These are phyloP conservation scores for Epichloe bromicola DNA, from an alignment of 2,329 filamentous ascomycete species.

Conservation along the genomic window DNA sequence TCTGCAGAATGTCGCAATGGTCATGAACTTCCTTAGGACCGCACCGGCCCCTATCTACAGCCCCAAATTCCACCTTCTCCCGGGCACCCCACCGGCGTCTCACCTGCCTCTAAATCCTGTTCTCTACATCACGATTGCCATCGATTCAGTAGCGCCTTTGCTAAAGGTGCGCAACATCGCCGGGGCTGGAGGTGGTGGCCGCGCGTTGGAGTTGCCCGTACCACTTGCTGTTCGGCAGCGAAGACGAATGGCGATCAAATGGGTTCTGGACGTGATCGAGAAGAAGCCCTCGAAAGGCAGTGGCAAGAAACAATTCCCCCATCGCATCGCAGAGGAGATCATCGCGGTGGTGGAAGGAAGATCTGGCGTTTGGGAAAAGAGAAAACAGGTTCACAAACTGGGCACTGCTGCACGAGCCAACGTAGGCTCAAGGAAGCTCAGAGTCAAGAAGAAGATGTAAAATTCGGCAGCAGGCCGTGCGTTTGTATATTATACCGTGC, in stretches of 20 bases:
- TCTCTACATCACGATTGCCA: slow-evolving; percentile 75
- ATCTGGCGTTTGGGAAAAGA: slow-evolving; percentile 73
- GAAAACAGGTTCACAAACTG: slow-evolving; percentile 65
- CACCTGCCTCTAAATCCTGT: slow-evolving; percentile 83
- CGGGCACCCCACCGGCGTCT: slow-evolving; percentile 60
- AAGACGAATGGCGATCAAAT: slow-evolving; percentile 65
- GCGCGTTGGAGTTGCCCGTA: slow-evolving; percentile 66
- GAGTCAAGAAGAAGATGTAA: slow-evolving; percentile 23
- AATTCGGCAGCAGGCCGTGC: neutral
- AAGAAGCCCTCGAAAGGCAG: slow-evolving; percentile 64
- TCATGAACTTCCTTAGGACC: slow-evolving; percentile 76
- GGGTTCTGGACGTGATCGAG: slow-evolving; percentile 77
- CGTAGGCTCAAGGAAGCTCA: slow-evolving; percentile 28
- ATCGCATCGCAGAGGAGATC: slow-evolving; percentile 73
- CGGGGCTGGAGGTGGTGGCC: slow-evolving; percentile 76
- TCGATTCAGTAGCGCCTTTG: slow-evolving; percentile 87
- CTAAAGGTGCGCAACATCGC: slow-evolving; percentile 64
- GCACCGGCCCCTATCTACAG: slow-evolving; percentile 66
- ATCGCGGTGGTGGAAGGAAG: slow-evolving; percentile 78
- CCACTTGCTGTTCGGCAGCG: slow-evolving; percentile 66
- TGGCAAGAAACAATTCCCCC: slow-evolving; percentile 55
- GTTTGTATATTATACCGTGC: neutral
- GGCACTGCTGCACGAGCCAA: slow-evolving; percentile 72
- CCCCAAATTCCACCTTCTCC: slow-evolving; percentile 56
- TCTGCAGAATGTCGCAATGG: slow-evolving; percentile 64